Percentiles rank a stretch among this genome's conserved stretches.
Conservation (phyloP, 2,329 filamentous ascomycete genomes). For the Sporothrix mexicana region DNA sequence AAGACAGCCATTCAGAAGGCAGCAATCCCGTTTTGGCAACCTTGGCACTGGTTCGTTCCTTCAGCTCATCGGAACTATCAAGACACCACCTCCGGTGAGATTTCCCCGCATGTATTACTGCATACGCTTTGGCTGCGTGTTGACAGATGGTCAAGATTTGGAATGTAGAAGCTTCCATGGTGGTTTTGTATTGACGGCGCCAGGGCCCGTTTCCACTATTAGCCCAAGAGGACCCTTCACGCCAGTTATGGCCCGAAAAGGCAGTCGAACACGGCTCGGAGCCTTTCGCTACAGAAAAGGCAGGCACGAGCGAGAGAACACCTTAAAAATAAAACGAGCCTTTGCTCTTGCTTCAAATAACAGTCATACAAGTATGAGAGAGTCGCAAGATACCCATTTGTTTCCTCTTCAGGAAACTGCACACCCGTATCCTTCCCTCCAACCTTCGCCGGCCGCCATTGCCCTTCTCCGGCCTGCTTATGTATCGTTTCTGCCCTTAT, state of each 20-base stretch:
- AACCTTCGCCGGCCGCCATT: background rate
- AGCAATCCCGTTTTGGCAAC: background rate
- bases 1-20: constrained; percentile 8
- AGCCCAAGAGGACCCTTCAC: background rate
- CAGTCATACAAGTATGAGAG: no score
- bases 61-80: constrained; percentile 21
- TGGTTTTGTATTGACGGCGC: no score
- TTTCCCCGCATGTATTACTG: constrained; percentile 19
- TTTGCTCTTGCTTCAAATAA: background rate
- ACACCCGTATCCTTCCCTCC: background rate
- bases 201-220: no score
- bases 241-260: constrained; percentile 17
- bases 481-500: background rate
- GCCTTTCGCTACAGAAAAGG: background rate
- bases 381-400: background rate
- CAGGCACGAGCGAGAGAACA: constrained; percentile 2
- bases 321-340: background rate
- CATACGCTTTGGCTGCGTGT: background rate
- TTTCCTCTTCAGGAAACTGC: background rate
- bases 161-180: background rate
- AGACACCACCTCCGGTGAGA: constrained; percentile 9
- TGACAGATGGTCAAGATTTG: background rate
- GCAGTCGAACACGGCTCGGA: constrained; percentile 15
- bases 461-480: background rate
- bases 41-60: constrained; percentile 1